phyloP scores from a whole-genome alignment of 2,329 filamentous ascomycete species.

The Ophiostoma ulmi region DNA sequence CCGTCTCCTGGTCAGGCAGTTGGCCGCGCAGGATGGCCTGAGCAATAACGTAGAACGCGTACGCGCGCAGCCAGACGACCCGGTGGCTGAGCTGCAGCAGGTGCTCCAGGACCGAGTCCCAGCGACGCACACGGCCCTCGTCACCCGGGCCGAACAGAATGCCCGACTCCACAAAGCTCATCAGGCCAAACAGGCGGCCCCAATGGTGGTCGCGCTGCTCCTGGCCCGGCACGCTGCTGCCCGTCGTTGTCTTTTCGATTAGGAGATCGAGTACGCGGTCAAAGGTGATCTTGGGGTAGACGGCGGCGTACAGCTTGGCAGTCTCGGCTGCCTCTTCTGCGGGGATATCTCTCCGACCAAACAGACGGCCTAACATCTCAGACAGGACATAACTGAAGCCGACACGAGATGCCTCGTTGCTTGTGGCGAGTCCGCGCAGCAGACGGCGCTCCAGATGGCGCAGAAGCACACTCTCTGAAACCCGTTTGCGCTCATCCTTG shows the following conservation, averaged over 20 bases:
- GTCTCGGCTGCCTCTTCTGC: not conserved
- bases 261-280: slow-evolving; percentile 51
- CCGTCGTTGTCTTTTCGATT: slow-evolving; percentile 50
- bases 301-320: slow-evolving; percentile 34
- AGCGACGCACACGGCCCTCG: slow-evolving; percentile 38
- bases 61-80: slow-evolving; percentile 83
- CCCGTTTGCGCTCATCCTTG: slow-evolving; percentile 31
- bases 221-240: slow-evolving; percentile 55
- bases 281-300: slow-evolving; percentile 52
- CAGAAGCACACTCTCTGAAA: slow-evolving; percentile 49
- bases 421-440: slow-evolving; percentile 83
- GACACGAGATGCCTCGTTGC: slow-evolving; percentile 78
- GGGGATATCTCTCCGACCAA: slow-evolving; percentile 42
- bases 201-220: slow-evolving; percentile 83
- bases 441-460: slow-evolving; percentile 62
- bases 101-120: slow-evolving; percentile 64
- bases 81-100: slow-evolving; percentile 70
- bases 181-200: slow-evolving; percentile 79
- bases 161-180: slow-evolving; percentile 76
- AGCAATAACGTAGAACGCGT: slow-evolving; percentile 78
- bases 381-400: slow-evolving; percentile 87
- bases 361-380: slow-evolving; percentile 69
- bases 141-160: slow-evolving; percentile 53
- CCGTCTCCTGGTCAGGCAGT: slow-evolving; percentile 53
- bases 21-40: slow-evolving; percentile 57